Evolutionary conservation across 2,329 filamentous ascomycete species (phyloP), one percentile per base, ranked within the genome.

Genomic region (Pseudocercospora macadamiae): DNA sequence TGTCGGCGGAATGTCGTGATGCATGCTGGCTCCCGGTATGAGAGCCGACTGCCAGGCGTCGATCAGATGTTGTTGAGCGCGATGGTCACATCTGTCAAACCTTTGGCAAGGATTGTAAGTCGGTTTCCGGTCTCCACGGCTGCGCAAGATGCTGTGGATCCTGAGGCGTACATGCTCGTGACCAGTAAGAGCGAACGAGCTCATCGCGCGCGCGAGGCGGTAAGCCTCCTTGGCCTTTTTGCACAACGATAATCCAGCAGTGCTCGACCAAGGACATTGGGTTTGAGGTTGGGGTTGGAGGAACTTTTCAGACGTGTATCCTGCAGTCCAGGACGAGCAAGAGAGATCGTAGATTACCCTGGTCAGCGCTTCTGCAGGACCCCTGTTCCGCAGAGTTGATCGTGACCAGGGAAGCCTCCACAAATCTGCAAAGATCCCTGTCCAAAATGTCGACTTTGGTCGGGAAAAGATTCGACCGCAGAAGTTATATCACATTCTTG

Each of bases 11-110:
- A 57, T 45, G 54, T 34, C 34, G 54, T 44, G 42, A 55, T 32
- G 48, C 49, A 32, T 57, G 54, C 54, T 57, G 39, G 54, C 45
- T 51, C 44, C 49, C 58, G 54, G 51, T 42, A 51, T 23, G 34
- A 37, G 26, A 53, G 57, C 55, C 59, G 59, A 58, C 42, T 49
- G 45, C 55, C 55, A 57, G 59, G 45, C 49, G 28, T 28, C 30
- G 39, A 59, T 58, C 53, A 47, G 47, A 37, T 42, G 36, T 28
- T 39, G 14, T 28, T 21, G 16, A 23, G 18, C 7, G 42, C 18
- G 47, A 49, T 30, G 47, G 47, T 49, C 47, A 49, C 47, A 49
- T 49, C 47, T 49, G 47, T 34, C 47, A 49, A 32, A 49, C 47
- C n/a, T 49, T 49, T 26, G 32, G 21, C 47, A 49, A 32, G 47